A percentile compares a stretch with the other conserved stretches of the same genome.
phyloP scores from a whole-genome alignment of 345 rosid genomes.

The Eucalyptus paniculata region DNA sequence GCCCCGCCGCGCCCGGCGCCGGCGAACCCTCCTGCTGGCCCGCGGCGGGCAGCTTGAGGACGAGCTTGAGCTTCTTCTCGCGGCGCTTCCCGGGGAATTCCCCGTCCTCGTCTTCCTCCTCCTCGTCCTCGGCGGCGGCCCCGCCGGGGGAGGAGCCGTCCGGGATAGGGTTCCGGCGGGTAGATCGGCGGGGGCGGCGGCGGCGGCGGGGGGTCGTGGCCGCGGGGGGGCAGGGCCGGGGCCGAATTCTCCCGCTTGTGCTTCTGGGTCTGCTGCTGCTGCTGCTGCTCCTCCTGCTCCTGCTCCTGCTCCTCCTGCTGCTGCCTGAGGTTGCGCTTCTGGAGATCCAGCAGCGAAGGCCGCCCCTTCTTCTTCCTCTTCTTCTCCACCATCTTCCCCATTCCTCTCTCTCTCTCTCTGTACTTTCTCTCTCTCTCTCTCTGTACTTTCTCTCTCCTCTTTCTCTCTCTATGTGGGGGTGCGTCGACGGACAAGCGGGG shows the following conservation, averaged over 20 bases:
- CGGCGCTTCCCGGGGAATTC: conserved; percentile 1
- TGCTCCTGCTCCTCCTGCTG: not conserved
- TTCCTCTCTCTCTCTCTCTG: not conserved
- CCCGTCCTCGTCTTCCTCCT: conserved; percentile 18
- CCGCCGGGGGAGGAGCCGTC: not conserved
- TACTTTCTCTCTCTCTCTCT: not conserved
- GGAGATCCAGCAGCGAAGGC: conserved; percentile 58
- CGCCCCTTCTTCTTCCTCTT: conserved; percentile 57
- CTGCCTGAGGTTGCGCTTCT: conserved; percentile 33
- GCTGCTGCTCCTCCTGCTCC: not conserved
- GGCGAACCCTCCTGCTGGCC: conserved; percentile 4
- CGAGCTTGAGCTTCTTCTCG: conserved; percentile 47
- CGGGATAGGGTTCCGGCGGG: conserved; percentile 41
- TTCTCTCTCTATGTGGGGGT: not conserved
- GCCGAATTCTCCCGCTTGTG: not conserved
- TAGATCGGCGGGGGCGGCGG: conserved; percentile 34
- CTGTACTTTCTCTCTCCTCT: not conserved
- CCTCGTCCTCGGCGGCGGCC: not conserved
- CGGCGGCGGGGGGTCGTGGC: conserved; percentile 1
- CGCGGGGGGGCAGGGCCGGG: conserved; percentile 8
- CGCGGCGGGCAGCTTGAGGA: conserved; percentile 21
- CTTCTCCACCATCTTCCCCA: conserved; percentile 37
- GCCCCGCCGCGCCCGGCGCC: conserved; percentile 1
- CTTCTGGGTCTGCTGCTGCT: not conserved
- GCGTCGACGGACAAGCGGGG: not conserved